Percentiles rank a stretch among this genome's conserved stretches.
These are phyloP conservation scores for Strigomonas galati DNA, from an alignment of 208 protist species.

Conservation along the genomic window DNA sequence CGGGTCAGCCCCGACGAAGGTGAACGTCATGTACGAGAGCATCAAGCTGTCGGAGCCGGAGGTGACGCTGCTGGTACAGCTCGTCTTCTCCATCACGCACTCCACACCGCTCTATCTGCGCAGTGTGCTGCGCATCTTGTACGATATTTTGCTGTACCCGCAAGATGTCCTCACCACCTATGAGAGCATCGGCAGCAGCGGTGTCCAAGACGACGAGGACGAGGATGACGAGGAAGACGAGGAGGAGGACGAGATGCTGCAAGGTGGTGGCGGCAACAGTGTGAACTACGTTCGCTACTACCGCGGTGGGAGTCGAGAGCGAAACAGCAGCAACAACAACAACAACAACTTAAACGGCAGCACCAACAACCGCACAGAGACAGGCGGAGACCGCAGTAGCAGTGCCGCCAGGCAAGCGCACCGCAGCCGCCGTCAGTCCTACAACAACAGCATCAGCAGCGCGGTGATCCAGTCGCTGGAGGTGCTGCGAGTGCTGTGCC, in stretches of 20 bases:
- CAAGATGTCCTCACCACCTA: not conserved
- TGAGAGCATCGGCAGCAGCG: not conserved
- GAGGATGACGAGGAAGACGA: not conserved
- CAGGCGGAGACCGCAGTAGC: not conserved
- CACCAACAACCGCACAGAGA: not conserved
- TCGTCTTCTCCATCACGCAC: conserved; percentile 25
- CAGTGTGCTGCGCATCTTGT: conserved; percentile 33
- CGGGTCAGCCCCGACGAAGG: too few species aligned
- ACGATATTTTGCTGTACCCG: conserved; percentile 26
- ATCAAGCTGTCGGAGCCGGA: conserved; percentile 16
- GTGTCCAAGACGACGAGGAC: not conserved
- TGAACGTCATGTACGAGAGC: not conserved
- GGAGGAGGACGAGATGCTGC: not conserved
- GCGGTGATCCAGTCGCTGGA: conserved; percentile 56
- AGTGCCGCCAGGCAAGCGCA: not conserved
- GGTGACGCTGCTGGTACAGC: conserved; percentile 33
- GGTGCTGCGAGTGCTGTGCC: conserved; percentile 61
- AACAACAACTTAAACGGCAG: not conserved
- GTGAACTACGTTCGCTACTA: not conserved
- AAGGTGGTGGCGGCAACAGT: not conserved
- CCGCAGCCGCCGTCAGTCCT: not conserved
- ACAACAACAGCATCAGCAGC: conserved; percentile 14
- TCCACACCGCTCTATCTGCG: conserved; percentile 45
- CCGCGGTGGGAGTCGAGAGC: not conserved
- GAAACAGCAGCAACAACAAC: not conserved